A percentile compares a stretch with the other conserved stretches of the same genome.
These are phyloP conservation scores for Fraxinus greggii DNA, from an alignment of 305 asterid genomes.

Conservation along the genomic window DNA sequence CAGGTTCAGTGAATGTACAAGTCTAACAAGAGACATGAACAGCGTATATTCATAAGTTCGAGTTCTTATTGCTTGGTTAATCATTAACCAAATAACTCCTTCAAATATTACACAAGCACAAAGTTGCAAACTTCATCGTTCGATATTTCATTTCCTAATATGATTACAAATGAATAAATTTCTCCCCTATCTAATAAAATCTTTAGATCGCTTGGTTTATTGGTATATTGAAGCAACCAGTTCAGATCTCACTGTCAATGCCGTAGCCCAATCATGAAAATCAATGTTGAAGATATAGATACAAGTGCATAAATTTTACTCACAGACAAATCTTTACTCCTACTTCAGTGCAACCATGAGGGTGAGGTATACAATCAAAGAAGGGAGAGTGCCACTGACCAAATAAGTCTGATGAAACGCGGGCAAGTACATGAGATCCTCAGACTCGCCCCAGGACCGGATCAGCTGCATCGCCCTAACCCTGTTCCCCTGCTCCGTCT, in stretches of 20 bases:
- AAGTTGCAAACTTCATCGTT: neutral
- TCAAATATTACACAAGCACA: neutral
- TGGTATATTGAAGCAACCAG: neutral
- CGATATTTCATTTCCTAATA: neutral
- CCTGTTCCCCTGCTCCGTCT: conserved; percentile 61
- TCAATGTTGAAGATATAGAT: neutral
- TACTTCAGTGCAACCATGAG: neutral
- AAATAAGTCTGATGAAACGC: conserved; percentile 75
- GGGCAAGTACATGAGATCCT: conserved; percentile 80
- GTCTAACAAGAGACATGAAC: neutral
- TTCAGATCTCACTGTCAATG: neutral
- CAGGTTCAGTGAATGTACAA: neutral
- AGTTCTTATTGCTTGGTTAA: neutral
- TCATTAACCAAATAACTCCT: neutral
- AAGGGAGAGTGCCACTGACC: conserved; percentile 39
- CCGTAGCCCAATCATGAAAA: neutral
- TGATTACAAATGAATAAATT: neutral
- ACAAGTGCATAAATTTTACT: neutral
- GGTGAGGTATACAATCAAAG: neutral
- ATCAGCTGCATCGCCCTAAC: conserved; percentile 79
- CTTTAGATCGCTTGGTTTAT: neutral
- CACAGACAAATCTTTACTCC: neutral
- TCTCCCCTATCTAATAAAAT: neutral
- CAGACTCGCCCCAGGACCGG: conserved; percentile 87
- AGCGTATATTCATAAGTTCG: neutral